Percentiles rank a stretch among this genome's conserved stretches.
phyloP scores from a whole-genome alignment of 2,329 filamentous ascomycete genomes.

The Aspergillus novoparasiticus region DNA sequence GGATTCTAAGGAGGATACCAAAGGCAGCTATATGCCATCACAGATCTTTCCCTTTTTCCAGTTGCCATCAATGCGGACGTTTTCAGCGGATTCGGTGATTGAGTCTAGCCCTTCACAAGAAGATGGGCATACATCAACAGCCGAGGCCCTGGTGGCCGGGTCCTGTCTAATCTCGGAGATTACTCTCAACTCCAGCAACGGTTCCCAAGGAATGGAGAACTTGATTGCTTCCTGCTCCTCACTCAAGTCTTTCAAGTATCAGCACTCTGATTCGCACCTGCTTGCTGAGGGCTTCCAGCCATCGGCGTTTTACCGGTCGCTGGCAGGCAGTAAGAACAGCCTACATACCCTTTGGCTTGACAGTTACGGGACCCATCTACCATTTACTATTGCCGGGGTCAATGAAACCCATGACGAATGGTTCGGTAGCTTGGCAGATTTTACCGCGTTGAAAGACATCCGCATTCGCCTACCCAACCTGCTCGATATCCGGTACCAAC shows the following conservation, averaged over 20 bases:
- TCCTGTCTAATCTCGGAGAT: conserved; percentile 28
- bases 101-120: conserved; percentile 19
- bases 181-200: conserved; percentile 29
- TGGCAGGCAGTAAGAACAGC: conserved; percentile 26
- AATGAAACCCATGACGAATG: conserved; percentile 36
- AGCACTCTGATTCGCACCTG: conserved; percentile 33
- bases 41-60: conserved; percentile 30
- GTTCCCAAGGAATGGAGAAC: conserved; percentile 26
- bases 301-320: conserved; percentile 27
- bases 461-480: conserved; percentile 36
- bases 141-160: neutral
- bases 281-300: conserved; percentile 30
- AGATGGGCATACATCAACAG: neutral
- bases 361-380: conserved; percentile 28
- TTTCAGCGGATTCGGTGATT: conserved; percentile 29
- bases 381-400: conserved; percentile 30
- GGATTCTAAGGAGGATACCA: conserved; percentile 9
- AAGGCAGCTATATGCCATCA: conserved; percentile 14
- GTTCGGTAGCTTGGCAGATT: conserved; percentile 32
- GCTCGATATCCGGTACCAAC: conserved; percentile 31
- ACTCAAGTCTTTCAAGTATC: conserved; percentile 33
- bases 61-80: conserved; percentile 25
- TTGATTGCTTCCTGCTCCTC: conserved; percentile 26
- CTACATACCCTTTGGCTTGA: conserved; percentile 34
- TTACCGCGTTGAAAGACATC: conserved; percentile 28